Base-by-base conservation (phyloP, 2,329 filamentous ascomycete genomes). In the Venturia oleaginea region DNA sequence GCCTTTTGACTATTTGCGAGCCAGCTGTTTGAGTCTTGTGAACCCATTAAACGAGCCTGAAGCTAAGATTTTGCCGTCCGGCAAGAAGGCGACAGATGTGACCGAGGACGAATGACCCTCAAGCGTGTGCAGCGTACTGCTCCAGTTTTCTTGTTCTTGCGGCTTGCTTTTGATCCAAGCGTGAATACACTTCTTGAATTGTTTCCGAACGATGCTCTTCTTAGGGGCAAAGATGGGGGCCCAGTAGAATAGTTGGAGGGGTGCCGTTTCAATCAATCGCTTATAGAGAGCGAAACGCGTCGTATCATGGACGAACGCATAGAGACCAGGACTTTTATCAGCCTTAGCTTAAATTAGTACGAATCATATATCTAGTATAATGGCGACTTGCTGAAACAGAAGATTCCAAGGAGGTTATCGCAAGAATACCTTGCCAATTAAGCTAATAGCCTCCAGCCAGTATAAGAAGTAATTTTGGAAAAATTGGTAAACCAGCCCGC, bases 191-290 rank as follows among this genome's bases (percentile, higher is more conserved):
- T 59, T 30, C 32, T 63, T 11, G 67, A 72, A 75, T 4, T n/a
- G n/a, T n/a, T n/a, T n/a, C n/a, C n/a, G n/a, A n/a, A n/a, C n/a
- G n/a, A n/a, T n/a, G n/a, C n/a, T 72, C 15, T 27, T 62, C 63
- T 46, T 60, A 30, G 74, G 74, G 30, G 68, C 66, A 65, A 76
- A 77, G 17, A 73, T 54, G 0, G 76, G 65, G 4, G 71, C 75
- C 11, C 71, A 71, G 30, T 22, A 69, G 66, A 77, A 76, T 19
- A 73, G 55, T 66, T 77, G 73, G 30, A 77, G 72, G 13, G 76
- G 76, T 13, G 70, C 69, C 46, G 61, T 59, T 42, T 73, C 67
- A 42, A 71, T 69, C 13, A 70, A 67, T 22, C 65, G 32, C 64
- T 72, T 70, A 54, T 67, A 68, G 0, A 73, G 67, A 46, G 74